Base-by-base conservation (phyloP, 108 stramenopile species). In the Heterococcus sp. region DNA sequence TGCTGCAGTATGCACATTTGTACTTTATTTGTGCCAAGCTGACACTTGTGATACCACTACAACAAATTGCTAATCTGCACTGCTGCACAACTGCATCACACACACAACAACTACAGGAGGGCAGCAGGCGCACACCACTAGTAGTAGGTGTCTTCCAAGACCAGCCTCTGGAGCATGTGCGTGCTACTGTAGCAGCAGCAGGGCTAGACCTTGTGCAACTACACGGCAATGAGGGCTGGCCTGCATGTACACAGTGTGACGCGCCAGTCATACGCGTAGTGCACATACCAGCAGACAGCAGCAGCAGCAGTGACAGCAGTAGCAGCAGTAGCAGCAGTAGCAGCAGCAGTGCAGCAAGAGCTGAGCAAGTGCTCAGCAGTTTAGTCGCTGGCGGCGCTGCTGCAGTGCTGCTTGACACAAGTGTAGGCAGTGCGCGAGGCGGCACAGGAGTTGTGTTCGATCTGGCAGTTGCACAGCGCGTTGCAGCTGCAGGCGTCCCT, bases 121-220 rank as follows among this genome's bases (percentile, higher is more conserved):
- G 40, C n/a, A 72, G 66, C 38, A 71, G 65, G 33, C 58, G 83
- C 36, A 76, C 75, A 27, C 83, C 83, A 2, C 75, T 76, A 21
- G 75, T 84, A 1, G 83, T 72, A 38, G 98, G 98, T 14, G 96
- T 99, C 29, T 97, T 97, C 87, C 95, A 95, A 76, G 94, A 97
- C 88, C 95, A 96, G 86, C 70, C 90, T 1, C 35, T 91, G 29
- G 91, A 90, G 26, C 74, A 78, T 58, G 88, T 99, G 33, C 86
- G 75, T 11, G 84, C 89, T 76, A 89, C 90, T 79, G 95, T 93
- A 0, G 88, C 91, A 3, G 81, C 82, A 2, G 92, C 92, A 69
- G 96, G 96, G 2, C 79, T 99, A 31, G 98, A 99, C 83, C 74
- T 99, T 83, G 92, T 96, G 0, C 98, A 99, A 85, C 89, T 99